Base-by-base conservation (phyloP, 2,329 filamentous ascomycete genomes). In the Falciphora oryzae region DNA sequence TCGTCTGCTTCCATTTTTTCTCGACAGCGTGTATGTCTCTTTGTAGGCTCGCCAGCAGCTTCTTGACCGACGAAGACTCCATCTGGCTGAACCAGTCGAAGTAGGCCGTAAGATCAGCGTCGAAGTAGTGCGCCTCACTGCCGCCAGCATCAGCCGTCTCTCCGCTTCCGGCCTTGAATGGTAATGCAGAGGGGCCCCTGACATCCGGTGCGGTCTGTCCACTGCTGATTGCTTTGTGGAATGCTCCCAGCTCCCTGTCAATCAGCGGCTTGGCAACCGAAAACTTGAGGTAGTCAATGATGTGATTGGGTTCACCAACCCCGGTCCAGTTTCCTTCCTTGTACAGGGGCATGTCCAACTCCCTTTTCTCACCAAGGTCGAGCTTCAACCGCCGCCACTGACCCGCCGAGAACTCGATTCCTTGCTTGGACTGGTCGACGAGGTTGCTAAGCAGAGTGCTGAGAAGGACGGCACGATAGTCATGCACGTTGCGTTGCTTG, bases 211-310 rank as follows among this genome's bases (percentile, higher is more conserved):
- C 44, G 0, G 8, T 53, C 44, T 53, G n/a, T n/a, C 8, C n/a
- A 13, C 18, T 44, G n/a, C 69, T 50, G 18, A 77, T 69, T 8
- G 67, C 67, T 0, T 70, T 44, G 6, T 74, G 61, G 14, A 85
- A 74, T 0, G 69, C 70, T 1, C 66, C 67, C 2, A 82, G 68
- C 29, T 78, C 78, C 0, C 65, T 58, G 0, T 77, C 71, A 13
- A 85, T 77, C 0, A 73, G 72, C 0, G 75, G 73, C 16, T 80
- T 73, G 0, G 85, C 81, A 2, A 87, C 76, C 0, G 73, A 67
- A 25, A 86, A 89, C 67, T 84, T 87, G 10, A 92, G 75, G 53
- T 81, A 79, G 70, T 92, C 89, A 6, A 89, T 79, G 4, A 91
- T 83, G 65, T 90, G 84, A 0, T 66, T 63, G 1, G 69, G 72